A percentile compares a stretch with the other conserved stretches of the same genome.
Conservation (phyloP, 371 early-diverging fungal genomes). For the Mortierella sp. region DNA sequence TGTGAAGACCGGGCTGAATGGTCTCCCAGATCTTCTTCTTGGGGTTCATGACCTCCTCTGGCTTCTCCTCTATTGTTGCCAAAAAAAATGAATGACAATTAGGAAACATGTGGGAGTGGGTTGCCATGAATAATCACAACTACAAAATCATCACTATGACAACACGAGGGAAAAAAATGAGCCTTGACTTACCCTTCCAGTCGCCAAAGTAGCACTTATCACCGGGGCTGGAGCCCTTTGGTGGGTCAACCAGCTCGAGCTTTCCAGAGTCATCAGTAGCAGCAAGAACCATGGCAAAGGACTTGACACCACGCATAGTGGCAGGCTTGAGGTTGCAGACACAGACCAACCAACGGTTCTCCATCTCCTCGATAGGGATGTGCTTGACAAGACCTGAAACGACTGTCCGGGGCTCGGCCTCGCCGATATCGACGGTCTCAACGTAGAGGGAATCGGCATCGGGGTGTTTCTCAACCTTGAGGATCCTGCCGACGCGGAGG, state of each 20-base stretch:
- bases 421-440: constrained; percentile 94
- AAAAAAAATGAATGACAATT: background rate
- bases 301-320: constrained; percentile 95
- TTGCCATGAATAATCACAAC: background rate
- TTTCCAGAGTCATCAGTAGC: constrained; percentile 89
- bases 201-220: constrained; percentile 93
- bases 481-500: constrained; percentile 92
- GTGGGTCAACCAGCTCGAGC: constrained; percentile 93
- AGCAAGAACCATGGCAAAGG: constrained; percentile 95
- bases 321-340: constrained; percentile 96
- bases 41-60: constrained; percentile 92
- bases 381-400: constrained; percentile 95
- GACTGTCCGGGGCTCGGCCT: constrained; percentile 88
- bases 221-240: constrained; percentile 89
- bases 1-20: constrained; percentile 93
- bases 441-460: constrained; percentile 96
- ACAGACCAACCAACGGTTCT: constrained; percentile 60
- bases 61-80: constrained; percentile 66
- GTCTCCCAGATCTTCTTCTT: constrained; percentile 98
- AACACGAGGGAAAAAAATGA: background rate
- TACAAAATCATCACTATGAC: background rate
- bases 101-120: background rate
- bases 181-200: constrained; percentile 69
- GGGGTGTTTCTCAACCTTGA: constrained; percentile 88
- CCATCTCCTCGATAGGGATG: constrained; percentile 91